phyloP scores from a whole-genome alignment of 805 yeast genomes.

The Helenozyma rhizophorensis region DNA sequence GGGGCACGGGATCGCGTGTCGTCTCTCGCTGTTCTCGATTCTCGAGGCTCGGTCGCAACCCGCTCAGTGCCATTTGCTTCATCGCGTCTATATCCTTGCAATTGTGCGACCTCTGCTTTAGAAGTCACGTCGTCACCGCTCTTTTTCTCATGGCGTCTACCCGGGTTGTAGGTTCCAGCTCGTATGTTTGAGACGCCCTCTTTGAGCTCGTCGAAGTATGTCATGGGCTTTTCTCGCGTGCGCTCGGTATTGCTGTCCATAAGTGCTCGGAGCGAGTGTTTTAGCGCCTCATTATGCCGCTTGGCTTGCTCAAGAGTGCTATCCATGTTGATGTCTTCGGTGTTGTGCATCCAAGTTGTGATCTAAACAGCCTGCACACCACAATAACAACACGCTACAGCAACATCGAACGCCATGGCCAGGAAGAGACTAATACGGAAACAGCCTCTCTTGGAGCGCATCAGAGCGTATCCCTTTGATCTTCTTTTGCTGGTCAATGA shows the following conservation, averaged over 20 bases:
- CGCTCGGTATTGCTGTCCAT: slow-evolving; percentile 5
- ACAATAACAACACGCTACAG: slow-evolving; percentile 1
- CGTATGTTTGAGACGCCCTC: slow-evolving; percentile 21
- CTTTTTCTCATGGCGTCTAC: slow-evolving; percentile 2
- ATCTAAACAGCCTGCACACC: not conserved
- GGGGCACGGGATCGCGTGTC: not conserved
- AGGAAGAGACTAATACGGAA: slow-evolving; percentile 19
- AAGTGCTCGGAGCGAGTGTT: slow-evolving; percentile 6
- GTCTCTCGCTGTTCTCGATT: not conserved
- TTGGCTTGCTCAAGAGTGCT: slow-evolving; percentile 4
- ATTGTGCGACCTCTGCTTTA: too few species aligned
- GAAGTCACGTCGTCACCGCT: slow-evolving; percentile 5
- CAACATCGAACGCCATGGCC: slow-evolving; percentile 5
- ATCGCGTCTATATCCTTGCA: too few species aligned
- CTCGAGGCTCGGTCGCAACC: too few species aligned
- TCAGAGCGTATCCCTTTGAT: slow-evolving; percentile 36
- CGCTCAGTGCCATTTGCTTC: too few species aligned
- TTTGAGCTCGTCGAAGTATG: slow-evolving; percentile 17
- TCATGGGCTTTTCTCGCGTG: slow-evolving; percentile 3
- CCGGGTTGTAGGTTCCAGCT: slow-evolving; percentile 19
- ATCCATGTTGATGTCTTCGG: slow-evolving; percentile 2
- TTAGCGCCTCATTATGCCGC: slow-evolving; percentile 6
- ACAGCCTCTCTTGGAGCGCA: slow-evolving; percentile 26
- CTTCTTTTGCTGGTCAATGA: slow-evolving; percentile 33
- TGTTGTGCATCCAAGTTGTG: not conserved